These are phyloP conservation scores for Candida sp. DNA, from an alignment of 1,139 yeast species.

Conservation along the genomic window DNA sequence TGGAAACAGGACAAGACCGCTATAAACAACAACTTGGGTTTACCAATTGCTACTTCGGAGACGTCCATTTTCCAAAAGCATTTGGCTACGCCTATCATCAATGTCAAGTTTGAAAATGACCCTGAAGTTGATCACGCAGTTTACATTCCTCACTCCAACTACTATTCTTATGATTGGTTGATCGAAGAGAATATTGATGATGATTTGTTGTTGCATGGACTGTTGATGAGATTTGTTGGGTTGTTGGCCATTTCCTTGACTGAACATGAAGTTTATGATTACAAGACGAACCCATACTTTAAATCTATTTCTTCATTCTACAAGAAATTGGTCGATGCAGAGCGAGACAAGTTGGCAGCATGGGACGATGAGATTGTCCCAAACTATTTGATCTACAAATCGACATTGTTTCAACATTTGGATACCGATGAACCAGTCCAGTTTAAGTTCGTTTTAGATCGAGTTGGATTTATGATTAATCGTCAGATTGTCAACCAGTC, in stretches of 20 bases:
- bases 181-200: conserved; percentile 30
- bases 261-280: conserved; percentile 48
- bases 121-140: conserved; percentile 29
- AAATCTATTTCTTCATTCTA: conserved; percentile 22
- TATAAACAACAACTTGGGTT: conserved; percentile 38
- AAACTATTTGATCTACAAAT: conserved; percentile 23
- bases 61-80: conserved; percentile 39
- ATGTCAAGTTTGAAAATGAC: conserved; percentile 38
- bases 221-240: conserved; percentile 43
- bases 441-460: conserved; percentile 23
- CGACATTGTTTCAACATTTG: conserved; percentile 26
- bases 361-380: conserved; percentile 30
- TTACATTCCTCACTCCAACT: conserved; percentile 42
- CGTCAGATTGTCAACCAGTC: conserved; percentile 19
- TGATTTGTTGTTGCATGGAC: conserved; percentile 36
- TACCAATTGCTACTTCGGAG: conserved; percentile 28
- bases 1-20: conserved; percentile 32
- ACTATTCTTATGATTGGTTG: conserved; percentile 40
- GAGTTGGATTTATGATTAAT: conserved; percentile 18
- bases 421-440: conserved; percentile 18
- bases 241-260: conserved; percentile 38
- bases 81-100: conserved; percentile 35
- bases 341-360: conserved; percentile 15
- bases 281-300: conserved; percentile 28
- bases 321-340: conserved; percentile 17